Conservation (phyloP, 176 grass and related monocot genomes). For the Musa beccarii region DNA sequence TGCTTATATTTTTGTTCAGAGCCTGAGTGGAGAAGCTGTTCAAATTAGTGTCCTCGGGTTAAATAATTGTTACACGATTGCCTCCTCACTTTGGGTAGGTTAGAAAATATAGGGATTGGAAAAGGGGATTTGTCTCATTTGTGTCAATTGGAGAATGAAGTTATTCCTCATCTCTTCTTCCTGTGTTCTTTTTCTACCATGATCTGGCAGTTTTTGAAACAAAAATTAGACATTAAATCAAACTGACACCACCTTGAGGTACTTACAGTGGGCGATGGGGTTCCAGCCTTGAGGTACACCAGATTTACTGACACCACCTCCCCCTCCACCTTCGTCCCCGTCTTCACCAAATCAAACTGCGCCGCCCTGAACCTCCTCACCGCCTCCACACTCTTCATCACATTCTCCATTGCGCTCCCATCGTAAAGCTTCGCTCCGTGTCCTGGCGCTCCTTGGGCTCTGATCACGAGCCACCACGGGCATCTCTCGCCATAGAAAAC, state of each 20-base stretch:
- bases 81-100: no score
- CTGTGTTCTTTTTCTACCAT: no score
- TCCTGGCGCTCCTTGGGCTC: constrained; percentile 57
- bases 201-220: no score
- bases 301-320: constrained; percentile 89
- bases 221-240: no score
- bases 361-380: constrained; percentile 65
- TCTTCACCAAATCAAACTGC: constrained; percentile 89
- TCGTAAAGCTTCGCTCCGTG: constrained; percentile 90
- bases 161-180: no score
- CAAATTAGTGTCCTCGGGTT: no score
- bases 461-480: constrained; percentile 79
- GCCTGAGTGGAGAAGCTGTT: no score
- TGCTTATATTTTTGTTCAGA: no score
- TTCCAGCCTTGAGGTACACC: constrained; percentile 82
- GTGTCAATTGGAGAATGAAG: no score
- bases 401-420: constrained; percentile 91
- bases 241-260: background rate
- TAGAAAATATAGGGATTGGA: no score
- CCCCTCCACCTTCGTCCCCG: constrained; percentile 61
- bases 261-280: constrained; percentile 65
- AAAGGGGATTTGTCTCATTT: no score
- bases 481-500: constrained; percentile 86
- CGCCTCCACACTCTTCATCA: constrained; percentile 86
- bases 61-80: no score